Evolutionary conservation across 257 asterid genomes (phyloP), one percentile per base, ranked within the genome.

Genomic region (Solanum ossicruentum): DNA sequence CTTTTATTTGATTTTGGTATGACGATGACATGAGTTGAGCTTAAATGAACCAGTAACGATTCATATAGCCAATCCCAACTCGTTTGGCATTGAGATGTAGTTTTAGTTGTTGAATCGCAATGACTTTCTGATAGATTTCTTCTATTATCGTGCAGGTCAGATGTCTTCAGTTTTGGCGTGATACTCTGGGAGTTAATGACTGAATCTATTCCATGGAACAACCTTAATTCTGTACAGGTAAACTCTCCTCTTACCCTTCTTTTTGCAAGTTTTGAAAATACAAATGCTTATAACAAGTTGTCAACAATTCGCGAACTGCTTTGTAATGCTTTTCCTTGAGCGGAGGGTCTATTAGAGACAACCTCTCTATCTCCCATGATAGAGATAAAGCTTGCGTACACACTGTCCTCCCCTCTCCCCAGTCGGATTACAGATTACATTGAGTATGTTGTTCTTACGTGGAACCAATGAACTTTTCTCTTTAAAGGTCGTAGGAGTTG

Each of bases 101-200:
- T 66, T 6, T 12, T 66, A 7, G 71, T 63, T 63, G 71, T 63
- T 63, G 71, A 75, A 7, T 75, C 3, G 45, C 23, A 13, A 51
- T 77, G 21, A 12, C 63, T 77, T 51, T 77, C 47, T 77, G 45
- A 77, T 52, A 9, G 65, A 26, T 52, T 26, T 26, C 47, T 26
- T 52, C 63, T 26, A 28, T 26, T 49, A 57, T 65, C n/a, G 9
- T 57, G 83, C 93, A 93, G 98, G 87, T 94, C 97, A 0, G 98
- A 94, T 72, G 87, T 94, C 83, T 94, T 61, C 90, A 94, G 98
- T 55, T 94, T 88, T 65, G 96, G 98, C 10, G 97, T 94, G 58
- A 86, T 93, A 83, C 82, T 94, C 80, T 94, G 98, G 98, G 98
- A 94, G 83, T 89, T 94, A 36, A 85, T 92, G 90, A 94, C 98